Conservation (phyloP, 345 rosid genomes). For the Ailanthus altissimus region DNA sequence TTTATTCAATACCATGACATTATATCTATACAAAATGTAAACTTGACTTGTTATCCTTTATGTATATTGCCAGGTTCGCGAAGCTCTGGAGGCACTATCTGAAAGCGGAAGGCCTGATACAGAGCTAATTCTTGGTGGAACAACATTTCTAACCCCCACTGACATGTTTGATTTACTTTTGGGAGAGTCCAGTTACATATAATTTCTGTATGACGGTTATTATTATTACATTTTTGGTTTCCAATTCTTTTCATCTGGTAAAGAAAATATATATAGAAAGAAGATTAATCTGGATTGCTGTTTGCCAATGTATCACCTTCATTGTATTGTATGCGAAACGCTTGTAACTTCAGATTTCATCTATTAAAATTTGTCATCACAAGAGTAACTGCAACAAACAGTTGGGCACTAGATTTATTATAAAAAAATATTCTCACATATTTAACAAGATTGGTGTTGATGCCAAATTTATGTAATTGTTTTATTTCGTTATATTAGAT, state of each 20-base stretch:
- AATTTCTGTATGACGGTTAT: slow-evolving; percentile 23
- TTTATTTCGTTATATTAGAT: too few relatives aligned
- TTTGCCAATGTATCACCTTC: not conserved
- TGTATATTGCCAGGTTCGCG: slow-evolving; percentile 51
- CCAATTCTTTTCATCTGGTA: not conserved
- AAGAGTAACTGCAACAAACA: too few relatives aligned
- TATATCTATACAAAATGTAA: too few relatives aligned
- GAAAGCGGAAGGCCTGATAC: slow-evolving; percentile 84
- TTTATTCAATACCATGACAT: not conserved
- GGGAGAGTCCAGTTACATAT: slow-evolving; percentile 61
- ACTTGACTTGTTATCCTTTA: too few relatives aligned
- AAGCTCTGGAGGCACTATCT: slow-evolving; percentile 76
- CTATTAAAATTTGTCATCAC: not conserved
- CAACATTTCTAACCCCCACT: slow-evolving; percentile 82
- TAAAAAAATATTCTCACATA: too few relatives aligned
- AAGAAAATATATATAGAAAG: not conserved
- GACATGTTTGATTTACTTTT: slow-evolving; percentile 78
- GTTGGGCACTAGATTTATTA: too few relatives aligned
- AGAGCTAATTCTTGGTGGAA: slow-evolving; percentile 79
- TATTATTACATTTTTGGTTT: too few relatives aligned
- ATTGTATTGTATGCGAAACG: not conserved
- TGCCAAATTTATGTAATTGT: too few relatives aligned
- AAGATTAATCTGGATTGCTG: not conserved
- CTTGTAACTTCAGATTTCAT: not conserved
- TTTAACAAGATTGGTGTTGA: too few relatives aligned